Evolutionary conservation across 2,329 filamentous ascomycete species (phyloP), one percentile per base, ranked within the genome.

Genomic region (Fusarium multiceps): DNA sequence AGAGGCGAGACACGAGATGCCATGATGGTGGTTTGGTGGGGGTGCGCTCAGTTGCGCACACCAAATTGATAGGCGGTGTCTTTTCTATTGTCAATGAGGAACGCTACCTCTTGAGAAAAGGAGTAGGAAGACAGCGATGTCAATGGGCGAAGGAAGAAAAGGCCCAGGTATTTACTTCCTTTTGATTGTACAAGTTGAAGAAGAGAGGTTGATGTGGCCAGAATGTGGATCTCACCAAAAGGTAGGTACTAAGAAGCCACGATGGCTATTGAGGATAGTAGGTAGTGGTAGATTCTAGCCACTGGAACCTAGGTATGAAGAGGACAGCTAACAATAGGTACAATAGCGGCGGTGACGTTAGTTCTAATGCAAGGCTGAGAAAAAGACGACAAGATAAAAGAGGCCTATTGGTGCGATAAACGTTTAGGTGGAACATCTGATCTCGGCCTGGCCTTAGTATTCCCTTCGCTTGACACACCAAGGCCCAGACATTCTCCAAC

Each of bases 161-260:
- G 40, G 55, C 55, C 68, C 49, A 55, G 61, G 55, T 59, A 66
- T 58, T 64, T 45, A 63, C 68, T 55, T 66, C 46, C 67, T 37
- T 42, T 42, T 55, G 41, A 34, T 45, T 54, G 43, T 66, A 55
- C 66, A 66, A 61, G 63, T 66, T 54, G 30, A 63, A 68, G 50
- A 49, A 60, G 58, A 77, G 64, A 74, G 73, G 77, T 77, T 72
- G 75, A 80, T 76, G 78, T 80, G 78, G 77, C 78, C 78, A 80
- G 72, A 77, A 75, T 71, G 54, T 65, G 55, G 58, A 47, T 46
- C 59, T 72, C 56, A 66, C 65, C 73, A 68, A 75, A 67, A 55
- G 65, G 34, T 37, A 37, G 34, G 50, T 47, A 63, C 51, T 68
- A 76, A 76, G 74, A 76, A 74, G 74, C 74, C 74, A 76, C 74